Percentiles rank a stretch among this genome's conserved stretches.
Evolutionary conservation across 2,329 filamentous ascomycete species (phyloP).

Genomic region (Pyrenochaeta sp.): DNA sequence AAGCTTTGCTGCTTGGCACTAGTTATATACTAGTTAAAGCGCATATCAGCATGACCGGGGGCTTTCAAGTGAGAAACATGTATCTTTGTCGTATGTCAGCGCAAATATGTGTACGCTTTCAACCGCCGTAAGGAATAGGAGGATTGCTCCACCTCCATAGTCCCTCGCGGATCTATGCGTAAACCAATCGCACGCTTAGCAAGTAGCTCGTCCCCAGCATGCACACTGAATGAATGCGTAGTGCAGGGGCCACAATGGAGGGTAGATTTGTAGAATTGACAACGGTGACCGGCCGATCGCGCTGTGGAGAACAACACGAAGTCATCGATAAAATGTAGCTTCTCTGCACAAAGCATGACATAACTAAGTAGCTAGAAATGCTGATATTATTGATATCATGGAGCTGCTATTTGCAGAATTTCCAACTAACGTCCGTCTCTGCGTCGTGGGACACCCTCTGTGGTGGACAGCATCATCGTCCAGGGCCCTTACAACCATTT

Average conservation of each 20-base stretch:
- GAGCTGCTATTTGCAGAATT: neutral
- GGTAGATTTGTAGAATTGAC: neutral
- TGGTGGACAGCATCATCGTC: too few species aligned
- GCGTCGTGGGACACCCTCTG: too few species aligned
- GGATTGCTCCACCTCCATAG: neutral
- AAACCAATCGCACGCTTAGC: neutral
- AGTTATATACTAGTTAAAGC: neutral
- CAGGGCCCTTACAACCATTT: too few species aligned
- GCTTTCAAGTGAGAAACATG: neutral
- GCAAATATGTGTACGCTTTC: neutral
- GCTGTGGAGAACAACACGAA: neutral
- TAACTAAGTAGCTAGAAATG: neutral
- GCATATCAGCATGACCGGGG: neutral
- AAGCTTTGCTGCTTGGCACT: neutral
- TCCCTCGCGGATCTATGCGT: neutral
- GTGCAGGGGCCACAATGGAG: neutral
- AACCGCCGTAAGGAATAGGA: conserved; percentile 1
- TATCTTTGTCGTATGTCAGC: neutral
- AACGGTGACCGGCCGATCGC: neutral
- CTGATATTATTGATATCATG: neutral
- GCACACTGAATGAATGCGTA: neutral
- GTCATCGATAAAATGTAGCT: neutral
- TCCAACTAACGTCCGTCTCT: too few species aligned
- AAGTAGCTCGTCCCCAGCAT: neutral
- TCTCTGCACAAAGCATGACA: neutral